Evolutionary conservation across 2,329 filamentous ascomycete species (phyloP), one percentile per base, ranked within the genome.

Genomic region (Penicillium brasilianum): DNA sequence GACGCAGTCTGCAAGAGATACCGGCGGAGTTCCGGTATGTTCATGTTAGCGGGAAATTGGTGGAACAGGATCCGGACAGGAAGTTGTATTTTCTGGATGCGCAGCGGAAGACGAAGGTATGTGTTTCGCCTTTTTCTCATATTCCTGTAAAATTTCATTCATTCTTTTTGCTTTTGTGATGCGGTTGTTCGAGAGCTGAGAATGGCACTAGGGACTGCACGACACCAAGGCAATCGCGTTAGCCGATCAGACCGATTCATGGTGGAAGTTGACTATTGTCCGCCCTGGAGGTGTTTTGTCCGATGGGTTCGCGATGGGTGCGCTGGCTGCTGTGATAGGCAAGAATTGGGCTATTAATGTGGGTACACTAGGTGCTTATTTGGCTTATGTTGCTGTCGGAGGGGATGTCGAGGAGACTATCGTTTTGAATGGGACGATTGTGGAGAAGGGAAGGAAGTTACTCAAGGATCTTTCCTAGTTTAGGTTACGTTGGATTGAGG

Each of bases 261-360:
- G 43, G 43, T 46, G 43, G 43, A 46, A 28, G 9, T 28, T 46
- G 22, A 16, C 25, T 13, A 46, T 46, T 4, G 43, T 46, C 28
- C 43, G 43, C 6, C 43, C 43, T 16, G 43, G 43, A 9, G 43
- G 43, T 9, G 43, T 46, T 3, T 10, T 46, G 20, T 9, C 20
- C 16, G 43, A 46, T 14, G 43, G 43, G 8, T 46, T 46, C 2
- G 22, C 13, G 43, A 9, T 13, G 13, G 22, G 22, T 16, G 25
- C 28, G 20, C 22, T 46, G 22, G 43, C 22, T 28, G 22, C 43
- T 28, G 20, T 14, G 1, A 28, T 46, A 22, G 43, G 43, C 2
- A 46, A n/a, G 43, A 46, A 46, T 28, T 46, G 43, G 43, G 43
- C 43, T 8, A 28, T 46, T 46, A 46, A 46, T 46, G 43, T 46